Evolutionary conservation across 164 flowering plant species (phyloP).

Genomic region (Dillenia turbinata): DNA sequence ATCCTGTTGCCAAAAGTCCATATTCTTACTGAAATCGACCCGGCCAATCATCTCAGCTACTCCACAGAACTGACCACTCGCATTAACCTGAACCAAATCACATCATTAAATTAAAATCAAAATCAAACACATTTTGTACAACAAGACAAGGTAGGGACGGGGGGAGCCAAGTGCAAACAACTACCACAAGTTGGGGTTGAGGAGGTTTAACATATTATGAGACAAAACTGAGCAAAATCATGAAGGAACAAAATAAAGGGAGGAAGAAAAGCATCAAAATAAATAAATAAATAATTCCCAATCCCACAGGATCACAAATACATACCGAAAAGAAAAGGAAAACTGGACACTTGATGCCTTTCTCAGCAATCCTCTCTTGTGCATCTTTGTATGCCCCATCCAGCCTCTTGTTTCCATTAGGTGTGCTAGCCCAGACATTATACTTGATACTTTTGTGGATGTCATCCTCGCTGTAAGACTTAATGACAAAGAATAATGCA

Average conservation of each 20-base stretch:
- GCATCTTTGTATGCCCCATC: constrained; percentile 64
- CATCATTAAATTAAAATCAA: neutral
- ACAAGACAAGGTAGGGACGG: too few species aligned
- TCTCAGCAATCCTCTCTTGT: constrained; percentile 30
- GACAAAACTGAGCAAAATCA: too few species aligned
- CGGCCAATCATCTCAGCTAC: constrained; percentile 81
- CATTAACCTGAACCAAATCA: constrained; percentile 56
- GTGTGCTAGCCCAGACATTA: constrained; percentile 82
- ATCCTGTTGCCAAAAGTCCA: constrained; percentile 92
- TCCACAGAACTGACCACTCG: constrained; percentile 88
- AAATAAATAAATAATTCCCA: constrained; percentile 1
- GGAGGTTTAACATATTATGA: too few species aligned
- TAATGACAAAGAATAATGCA: constrained; percentile 70
- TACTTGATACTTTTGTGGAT: constrained; percentile 82
- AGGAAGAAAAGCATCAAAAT: too few species aligned
- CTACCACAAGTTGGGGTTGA: too few species aligned
- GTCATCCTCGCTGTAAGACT: constrained; percentile 86
- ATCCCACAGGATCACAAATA: neutral
- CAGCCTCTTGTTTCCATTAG: constrained; percentile 76
- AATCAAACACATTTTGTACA: too few species aligned
- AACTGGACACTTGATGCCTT: constrained; percentile 47
- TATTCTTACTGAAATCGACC: constrained; percentile 59
- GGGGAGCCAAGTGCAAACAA: too few species aligned
- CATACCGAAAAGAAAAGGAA: constrained; percentile 82
- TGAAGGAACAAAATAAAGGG: too few species aligned